Conservation (phyloP, 2,329 filamentous ascomycete genomes). For the Didymellaceae sp. region DNA sequence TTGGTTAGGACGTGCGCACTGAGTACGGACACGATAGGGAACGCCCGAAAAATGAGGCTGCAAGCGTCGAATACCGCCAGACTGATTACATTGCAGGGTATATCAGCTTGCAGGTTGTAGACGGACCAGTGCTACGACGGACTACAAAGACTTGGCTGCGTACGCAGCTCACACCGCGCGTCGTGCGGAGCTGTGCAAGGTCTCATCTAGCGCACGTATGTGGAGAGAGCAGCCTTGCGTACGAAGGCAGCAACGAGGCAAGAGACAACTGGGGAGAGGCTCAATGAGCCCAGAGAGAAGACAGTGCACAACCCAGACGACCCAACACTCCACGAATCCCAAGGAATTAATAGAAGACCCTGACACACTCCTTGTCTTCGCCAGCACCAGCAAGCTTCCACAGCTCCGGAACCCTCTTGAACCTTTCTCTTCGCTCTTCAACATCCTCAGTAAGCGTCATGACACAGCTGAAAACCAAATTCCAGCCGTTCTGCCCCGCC, state of each 20-base stretch:
- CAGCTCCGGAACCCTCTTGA: constrained; percentile 31
- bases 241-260: background rate
- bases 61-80: background rate
- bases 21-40: background rate
- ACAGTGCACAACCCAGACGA: background rate
- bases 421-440: constrained; percentile 22
- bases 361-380: constrained; percentile 21
- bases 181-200: background rate
- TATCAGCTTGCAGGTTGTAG: background rate
- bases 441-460: constrained; percentile 34
- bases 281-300: background rate
- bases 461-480: constrained; percentile 41
- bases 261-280: background rate
- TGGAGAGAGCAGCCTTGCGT: background rate
- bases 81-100: background rate
- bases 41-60: constrained; percentile 6
- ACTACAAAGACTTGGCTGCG: background rate
- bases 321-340: background rate
- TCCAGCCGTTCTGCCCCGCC: constrained; percentile 40
- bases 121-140: background rate
- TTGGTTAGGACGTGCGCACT: background rate
- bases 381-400: constrained; percentile 35
- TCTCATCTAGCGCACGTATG: background rate
- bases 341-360: constrained; percentile 40
- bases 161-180: background rate